Evolutionary conservation across 768 basidiomycete genomes (phyloP).

Genomic region (Auricularia sp.): DNA sequence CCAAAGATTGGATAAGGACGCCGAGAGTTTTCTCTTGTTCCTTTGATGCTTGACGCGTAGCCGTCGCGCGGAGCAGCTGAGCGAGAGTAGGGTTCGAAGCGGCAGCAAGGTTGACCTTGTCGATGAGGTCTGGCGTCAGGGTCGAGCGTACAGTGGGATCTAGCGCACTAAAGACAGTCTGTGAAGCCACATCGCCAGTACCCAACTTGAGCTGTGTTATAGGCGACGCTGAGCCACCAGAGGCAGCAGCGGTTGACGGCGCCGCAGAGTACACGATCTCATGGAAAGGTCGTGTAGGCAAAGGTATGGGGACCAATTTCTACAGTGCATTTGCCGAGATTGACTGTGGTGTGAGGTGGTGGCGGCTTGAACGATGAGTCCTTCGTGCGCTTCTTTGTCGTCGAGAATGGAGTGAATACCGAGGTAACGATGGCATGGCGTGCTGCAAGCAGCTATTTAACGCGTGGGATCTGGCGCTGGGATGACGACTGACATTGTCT

Average conservation of each 20-base stretch:
- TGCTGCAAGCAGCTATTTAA: constrained; percentile 30
- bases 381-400: constrained; percentile 43
- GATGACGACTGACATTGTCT: constrained; percentile 46
- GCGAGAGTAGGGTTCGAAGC: constrained; percentile 57
- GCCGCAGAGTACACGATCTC: constrained; percentile 57
- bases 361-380: constrained; percentile 24
- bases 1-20: constrained; percentile 60
- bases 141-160: constrained; percentile 35
- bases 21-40: constrained; percentile 62
- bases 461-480: constrained; percentile 8
- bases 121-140: constrained; percentile 44
- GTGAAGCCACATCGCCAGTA: constrained; percentile 13
- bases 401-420: constrained; percentile 63
- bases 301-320: constrained; percentile 71
- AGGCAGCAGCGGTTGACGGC: constrained; percentile 6
- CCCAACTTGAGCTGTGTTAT: constrained; percentile 1
- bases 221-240: neutral
- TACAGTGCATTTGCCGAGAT: constrained; percentile 57
- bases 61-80: constrained; percentile 54
- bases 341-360: constrained; percentile 57
- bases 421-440: constrained; percentile 58
- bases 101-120: constrained; percentile 57
- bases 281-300: constrained; percentile 55
- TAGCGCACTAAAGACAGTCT: constrained; percentile 28
- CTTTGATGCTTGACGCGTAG: constrained; percentile 46